Evolutionary conservation across 108 stramenopile genomes (phyloP).

Genomic region (Fistulifera solaris): DNA sequence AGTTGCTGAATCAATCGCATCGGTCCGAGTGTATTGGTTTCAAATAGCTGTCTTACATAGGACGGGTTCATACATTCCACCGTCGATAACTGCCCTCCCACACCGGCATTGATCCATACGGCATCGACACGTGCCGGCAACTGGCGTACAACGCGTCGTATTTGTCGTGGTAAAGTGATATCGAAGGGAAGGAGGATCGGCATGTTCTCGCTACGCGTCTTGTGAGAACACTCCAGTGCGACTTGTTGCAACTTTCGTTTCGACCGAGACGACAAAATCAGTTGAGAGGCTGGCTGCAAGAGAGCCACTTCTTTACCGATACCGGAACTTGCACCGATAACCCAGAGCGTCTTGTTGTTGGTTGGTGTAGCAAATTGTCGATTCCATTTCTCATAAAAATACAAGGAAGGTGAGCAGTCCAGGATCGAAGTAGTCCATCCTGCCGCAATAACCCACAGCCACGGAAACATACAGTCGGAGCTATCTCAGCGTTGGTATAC

Average conservation of each 20-base stretch:
- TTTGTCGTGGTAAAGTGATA: conserved; percentile 12
- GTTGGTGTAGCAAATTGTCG: conserved; percentile 9
- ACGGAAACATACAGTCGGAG: too few species aligned
- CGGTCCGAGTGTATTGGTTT: conserved; percentile 33
- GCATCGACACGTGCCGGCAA: conserved; percentile 3
- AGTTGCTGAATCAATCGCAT: conserved; percentile 25
- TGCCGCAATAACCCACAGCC: too few species aligned
- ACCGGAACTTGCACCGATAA: conserved; percentile 60
- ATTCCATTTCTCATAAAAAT: conserved; percentile 16
- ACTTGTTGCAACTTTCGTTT: conserved; percentile 28
- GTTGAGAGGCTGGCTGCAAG: conserved; percentile 19
- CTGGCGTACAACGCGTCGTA: not conserved
- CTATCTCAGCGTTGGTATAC: too few species aligned
- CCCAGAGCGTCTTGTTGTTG: conserved; percentile 34
- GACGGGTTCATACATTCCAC: conserved; percentile 8
- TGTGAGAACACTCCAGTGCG: conserved; percentile 15
- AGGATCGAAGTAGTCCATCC: not conserved
- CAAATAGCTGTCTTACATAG: conserved; percentile 18
- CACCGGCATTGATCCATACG: conserved; percentile 35
- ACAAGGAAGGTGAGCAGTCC: conserved; percentile 20
- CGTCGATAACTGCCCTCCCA: conserved; percentile 25
- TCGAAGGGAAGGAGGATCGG: conserved; percentile 26
- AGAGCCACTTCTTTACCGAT: conserved; percentile 54
- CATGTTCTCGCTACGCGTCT: not conserved
- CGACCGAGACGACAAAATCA: conserved; percentile 48